phyloP scores from a whole-genome alignment of 1,284 basidiomycete species.

The Schizophyllum amplum region DNA sequence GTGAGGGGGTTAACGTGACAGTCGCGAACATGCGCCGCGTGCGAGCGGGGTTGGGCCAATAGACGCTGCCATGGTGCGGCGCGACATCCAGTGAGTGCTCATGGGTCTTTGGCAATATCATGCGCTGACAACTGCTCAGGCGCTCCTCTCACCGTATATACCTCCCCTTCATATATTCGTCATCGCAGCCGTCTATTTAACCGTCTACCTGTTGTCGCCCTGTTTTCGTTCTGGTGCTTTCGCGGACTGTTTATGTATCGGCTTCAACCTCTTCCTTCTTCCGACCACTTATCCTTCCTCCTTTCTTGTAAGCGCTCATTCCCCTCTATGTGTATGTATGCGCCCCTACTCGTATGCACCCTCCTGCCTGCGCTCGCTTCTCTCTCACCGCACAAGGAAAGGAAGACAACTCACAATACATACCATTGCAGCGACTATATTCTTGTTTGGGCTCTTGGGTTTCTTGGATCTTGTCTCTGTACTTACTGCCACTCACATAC shows the following conservation, averaged over 20 bases:
- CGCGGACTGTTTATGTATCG: neutral
- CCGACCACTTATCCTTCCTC: neutral
- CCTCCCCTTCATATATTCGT: neutral
- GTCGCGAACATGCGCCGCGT: conserved; percentile 22
- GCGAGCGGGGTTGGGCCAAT: neutral
- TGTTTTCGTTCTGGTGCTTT: neutral
- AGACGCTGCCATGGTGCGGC: neutral
- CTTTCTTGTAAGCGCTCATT: neutral
- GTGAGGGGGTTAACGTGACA: conserved; percentile 34
- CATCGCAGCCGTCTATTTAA: neutral
- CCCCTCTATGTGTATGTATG: neutral
- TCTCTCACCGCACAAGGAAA: no score
- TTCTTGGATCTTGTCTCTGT: neutral
- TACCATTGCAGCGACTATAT: neutral
- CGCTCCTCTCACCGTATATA: neutral
- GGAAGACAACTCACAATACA: neutral
- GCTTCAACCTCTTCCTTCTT: neutral
- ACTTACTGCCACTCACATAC: neutral
- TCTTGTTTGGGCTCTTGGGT: neutral
- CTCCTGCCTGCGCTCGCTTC: neutral
- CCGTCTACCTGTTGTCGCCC: neutral
- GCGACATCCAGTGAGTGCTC: no score
- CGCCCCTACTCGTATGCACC: neutral
- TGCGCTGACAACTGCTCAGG: no score
- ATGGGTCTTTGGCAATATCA: no score